Evolutionary conservation across 495 filamentous ascomycete genomes (phyloP), one percentile per base, ranked within the genome.

Genomic region (Hyaloscypha bicolor): DNA sequence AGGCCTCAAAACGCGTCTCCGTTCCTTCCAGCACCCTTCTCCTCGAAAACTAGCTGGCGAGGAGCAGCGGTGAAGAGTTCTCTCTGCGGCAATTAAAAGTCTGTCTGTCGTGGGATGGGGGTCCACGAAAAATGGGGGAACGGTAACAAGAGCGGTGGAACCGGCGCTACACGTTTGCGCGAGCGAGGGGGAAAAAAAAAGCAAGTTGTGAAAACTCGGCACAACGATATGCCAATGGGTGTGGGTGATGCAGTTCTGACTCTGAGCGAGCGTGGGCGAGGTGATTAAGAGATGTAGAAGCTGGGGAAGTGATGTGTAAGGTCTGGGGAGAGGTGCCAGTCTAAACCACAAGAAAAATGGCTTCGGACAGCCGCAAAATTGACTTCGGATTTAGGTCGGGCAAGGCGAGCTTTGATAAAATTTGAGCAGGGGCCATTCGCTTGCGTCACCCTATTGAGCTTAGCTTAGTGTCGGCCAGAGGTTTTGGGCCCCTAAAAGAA

Each of bases 61-160:
- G 42, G 4, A 48, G 42, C 11, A 48, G 42, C 42, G 42, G 45
- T 62, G 53, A 25, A 19, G 19, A 31, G 53, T 12, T 29, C 9
- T 29, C 29, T 56, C 8, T 56, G 53, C 53, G 53, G 53, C 53
- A 56, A 56, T 56, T 56, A 25, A 21, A 25, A 25, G 6, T 12
- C 35, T 37, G 42, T 56, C 53, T 56, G 53, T 4, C 16, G 42
- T 16, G 16, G 16, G 42, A 48, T 48, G 42, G 42, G 42, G 42
- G 29, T 30, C 21, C 53, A 56, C n/a, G 53, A 56, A 56, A 56
- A 56, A 56, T 12, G 53, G 42, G 53, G 53, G 25, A 31, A 31
- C 16, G 22, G 2, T 1, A 21, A 16, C 9, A 53, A 53, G 51
- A 16, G 51, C 19, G 51, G 51, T 4, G 4, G 19, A 8, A n/a